Conservation (phyloP, 441 rosid genomes). For the Populus hybrid region DNA sequence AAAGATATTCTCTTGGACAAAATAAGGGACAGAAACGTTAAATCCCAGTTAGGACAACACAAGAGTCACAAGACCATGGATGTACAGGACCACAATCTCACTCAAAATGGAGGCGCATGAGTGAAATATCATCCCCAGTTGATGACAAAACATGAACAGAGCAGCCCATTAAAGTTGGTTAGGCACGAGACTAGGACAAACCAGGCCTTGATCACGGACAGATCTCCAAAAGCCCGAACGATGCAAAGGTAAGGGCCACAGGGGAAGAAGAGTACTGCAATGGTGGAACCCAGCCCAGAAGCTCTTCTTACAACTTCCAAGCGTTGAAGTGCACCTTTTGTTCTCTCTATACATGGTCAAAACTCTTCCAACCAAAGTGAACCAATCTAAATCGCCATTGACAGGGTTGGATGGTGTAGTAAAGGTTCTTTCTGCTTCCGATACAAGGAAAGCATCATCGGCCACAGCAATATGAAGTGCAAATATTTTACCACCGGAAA, state of each 20-base stretch:
- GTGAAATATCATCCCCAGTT: background rate
- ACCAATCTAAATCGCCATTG: background rate
- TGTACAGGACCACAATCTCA: background rate
- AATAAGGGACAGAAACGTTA: background rate
- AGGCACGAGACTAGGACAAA: background rate
- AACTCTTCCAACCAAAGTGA: background rate
- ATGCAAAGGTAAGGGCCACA: background rate
- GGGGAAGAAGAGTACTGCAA: background rate
- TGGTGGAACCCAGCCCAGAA: conserved; percentile 5
- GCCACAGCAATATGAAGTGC: background rate
- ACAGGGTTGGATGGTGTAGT: background rate
- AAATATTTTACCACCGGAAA: background rate
- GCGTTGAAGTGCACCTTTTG: background rate
- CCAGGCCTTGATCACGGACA: background rate
- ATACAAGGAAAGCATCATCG: background rate
- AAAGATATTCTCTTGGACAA: background rate
- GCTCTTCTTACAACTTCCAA: background rate
- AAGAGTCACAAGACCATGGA: background rate
- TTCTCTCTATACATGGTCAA: background rate
- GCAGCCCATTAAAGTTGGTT: background rate
- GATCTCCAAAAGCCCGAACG: background rate
- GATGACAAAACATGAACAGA: background rate
- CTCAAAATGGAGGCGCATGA: background rate
- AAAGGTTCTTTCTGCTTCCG: conserved; percentile 10
- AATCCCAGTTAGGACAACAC: background rate